These are phyloP conservation scores for Soucietia sequanensis DNA, from an alignment of 805 yeast genomes.

Conservation along the genomic window DNA sequence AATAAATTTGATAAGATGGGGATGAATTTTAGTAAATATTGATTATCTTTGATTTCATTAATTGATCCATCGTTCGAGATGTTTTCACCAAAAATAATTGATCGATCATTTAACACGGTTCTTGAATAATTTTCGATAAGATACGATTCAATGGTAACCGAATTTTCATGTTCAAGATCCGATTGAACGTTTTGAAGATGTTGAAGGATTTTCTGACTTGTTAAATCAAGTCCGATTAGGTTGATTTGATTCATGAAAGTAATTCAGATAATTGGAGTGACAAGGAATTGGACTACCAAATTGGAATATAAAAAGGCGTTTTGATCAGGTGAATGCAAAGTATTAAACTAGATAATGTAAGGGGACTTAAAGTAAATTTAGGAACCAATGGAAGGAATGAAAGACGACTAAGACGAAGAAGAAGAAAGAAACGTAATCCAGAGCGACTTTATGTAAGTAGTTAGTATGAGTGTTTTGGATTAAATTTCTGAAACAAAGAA, in stretches of 20 bases:
- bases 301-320: no score
- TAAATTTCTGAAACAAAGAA: no score
- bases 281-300: no score
- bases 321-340: no score
- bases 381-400: no score
- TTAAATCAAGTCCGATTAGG: neutral
- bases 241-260: neutral
- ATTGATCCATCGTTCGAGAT: neutral
- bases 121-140: neutral
- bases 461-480: no score
- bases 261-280: no score
- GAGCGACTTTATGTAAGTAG: no score
- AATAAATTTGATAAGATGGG: slow-evolving; percentile 1
- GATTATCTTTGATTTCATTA: neutral
- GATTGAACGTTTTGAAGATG: neutral
- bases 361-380: no score
- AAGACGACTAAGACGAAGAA: no score
- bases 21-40: neutral
- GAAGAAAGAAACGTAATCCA: no score
- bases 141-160: neutral
- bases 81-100: neutral
- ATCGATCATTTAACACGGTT: neutral
- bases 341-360: no score
- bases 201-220: neutral
- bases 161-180: neutral